A percentile compares a stretch with the other conserved stretches of the same genome.
Evolutionary conservation across 345 rosid genomes (phyloP).

Genomic region (Hibiscus syriacus): DNA sequence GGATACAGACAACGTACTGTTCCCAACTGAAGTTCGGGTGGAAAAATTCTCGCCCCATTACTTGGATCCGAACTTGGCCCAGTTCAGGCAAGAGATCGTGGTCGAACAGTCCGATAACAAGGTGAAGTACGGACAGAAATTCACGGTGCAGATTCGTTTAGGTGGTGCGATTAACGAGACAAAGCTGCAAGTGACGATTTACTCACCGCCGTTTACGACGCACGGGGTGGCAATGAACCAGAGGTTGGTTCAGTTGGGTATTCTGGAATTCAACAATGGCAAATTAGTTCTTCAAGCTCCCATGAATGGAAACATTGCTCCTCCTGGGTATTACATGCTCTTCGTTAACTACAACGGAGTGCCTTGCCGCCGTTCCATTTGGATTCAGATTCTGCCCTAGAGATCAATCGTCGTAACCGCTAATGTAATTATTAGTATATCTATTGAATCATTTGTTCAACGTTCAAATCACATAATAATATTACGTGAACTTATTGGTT

Average conservation of each 20-base stretch:
- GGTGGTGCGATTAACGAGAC: not conserved
- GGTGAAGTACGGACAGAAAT: slow-evolving; percentile 20
- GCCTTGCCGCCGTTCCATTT: slow-evolving; percentile 25
- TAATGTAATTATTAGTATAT: too few relatives aligned
- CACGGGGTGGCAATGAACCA: slow-evolving; percentile 66
- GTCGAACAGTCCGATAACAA: not conserved
- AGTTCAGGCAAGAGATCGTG: slow-evolving; percentile 27
- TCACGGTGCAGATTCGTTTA: slow-evolving; percentile 19
- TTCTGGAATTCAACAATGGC: not conserved
- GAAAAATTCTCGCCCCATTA: slow-evolving; percentile 78
- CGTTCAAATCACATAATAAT: too few relatives aligned
- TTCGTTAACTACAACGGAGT: slow-evolving; percentile 27
- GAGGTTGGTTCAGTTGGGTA: slow-evolving; percentile 24
- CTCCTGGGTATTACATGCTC: slow-evolving; percentile 39
- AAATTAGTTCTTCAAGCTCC: slow-evolving; percentile 20
- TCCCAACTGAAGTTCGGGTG: slow-evolving; percentile 58
- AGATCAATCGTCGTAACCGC: not conserved
- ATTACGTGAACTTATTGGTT: too few relatives aligned
- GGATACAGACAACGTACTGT: slow-evolving; percentile 50
- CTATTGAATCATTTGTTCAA: too few relatives aligned
- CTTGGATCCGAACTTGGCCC: slow-evolving; percentile 31
- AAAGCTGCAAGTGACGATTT: slow-evolving; percentile 35
- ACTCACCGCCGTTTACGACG: slow-evolving; percentile 62
- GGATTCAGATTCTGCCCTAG: slow-evolving; percentile 20
- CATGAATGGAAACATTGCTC: slow-evolving; percentile 25